A percentile compares a stretch with the other conserved stretches of the same genome.
Conservation (phyloP, 257 asterid genomes). For the Nyctanthes arbortristis region DNA sequence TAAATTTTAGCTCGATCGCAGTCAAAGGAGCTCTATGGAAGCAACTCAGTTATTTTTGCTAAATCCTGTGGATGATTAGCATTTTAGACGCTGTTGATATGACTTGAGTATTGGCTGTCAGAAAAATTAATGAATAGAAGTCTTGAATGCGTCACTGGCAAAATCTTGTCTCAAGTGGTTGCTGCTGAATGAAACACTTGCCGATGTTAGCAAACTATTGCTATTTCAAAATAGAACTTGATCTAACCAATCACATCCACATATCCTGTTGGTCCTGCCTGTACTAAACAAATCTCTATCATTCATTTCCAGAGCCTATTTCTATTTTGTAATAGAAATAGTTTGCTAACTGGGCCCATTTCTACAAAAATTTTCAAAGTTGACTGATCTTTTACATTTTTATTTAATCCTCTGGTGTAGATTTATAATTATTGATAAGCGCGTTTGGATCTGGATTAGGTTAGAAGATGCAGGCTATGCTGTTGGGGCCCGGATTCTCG, state of each 20-base stretch:
- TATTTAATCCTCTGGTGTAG: not conserved
- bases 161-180: not conserved
- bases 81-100: not conserved
- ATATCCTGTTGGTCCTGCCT: too few relatives aligned
- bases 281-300: too few relatives aligned
- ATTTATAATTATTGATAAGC: not conserved
- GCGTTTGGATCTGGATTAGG: constrained; percentile 39
- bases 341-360: too few relatives aligned
- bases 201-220: too few relatives aligned
- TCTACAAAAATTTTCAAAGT: too few relatives aligned
- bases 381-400: not conserved
- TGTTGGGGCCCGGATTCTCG: constrained; percentile 75
- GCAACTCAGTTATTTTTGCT: not conserved
- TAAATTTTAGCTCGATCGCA: not conserved
- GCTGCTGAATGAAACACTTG: too few relatives aligned
- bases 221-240: too few relatives aligned
- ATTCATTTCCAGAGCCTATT: too few relatives aligned
- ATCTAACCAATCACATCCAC: too few relatives aligned
- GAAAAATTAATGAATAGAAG: not conserved
- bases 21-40: not conserved
- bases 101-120: not conserved
- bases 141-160: not conserved
- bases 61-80: not conserved
- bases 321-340: too few relatives aligned
- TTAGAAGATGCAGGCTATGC: constrained; percentile 83